Percentiles rank a stretch among this genome's conserved stretches.
Conservation (phyloP, 1,284 basidiomycete genomes). For the Ganoderma meredithae region DNA sequence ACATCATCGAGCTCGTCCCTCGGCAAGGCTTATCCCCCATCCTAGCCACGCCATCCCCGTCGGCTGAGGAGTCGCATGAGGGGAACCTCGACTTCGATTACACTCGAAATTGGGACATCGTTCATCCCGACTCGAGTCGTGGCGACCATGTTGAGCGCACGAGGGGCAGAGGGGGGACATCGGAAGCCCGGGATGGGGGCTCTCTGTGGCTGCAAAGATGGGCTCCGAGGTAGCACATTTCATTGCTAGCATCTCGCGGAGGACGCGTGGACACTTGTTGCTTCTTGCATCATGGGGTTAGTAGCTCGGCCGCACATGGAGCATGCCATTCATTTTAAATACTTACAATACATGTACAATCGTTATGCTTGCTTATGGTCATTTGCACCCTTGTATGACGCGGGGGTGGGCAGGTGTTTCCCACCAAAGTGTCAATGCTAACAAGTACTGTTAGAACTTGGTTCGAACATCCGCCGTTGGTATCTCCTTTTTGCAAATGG, state of each 20-base stretch:
- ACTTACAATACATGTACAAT: not conserved
- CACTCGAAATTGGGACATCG: slow-evolving; percentile 2
- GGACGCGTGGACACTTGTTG: not conserved
- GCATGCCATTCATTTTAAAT: not conserved
- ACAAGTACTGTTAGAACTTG: too few relatives aligned
- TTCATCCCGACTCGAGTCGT: not conserved
- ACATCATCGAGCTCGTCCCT: slow-evolving; percentile 22
- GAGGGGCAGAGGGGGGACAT: slow-evolving; percentile 4
- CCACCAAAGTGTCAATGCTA: not conserved
- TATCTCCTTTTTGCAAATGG: not conserved
- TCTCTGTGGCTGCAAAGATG: slow-evolving; percentile 8
- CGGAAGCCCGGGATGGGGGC: slow-evolving; percentile 6
- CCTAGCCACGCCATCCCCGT: not conserved
- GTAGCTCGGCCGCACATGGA: not conserved
- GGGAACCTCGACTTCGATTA: not conserved
- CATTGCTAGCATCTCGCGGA: not conserved
- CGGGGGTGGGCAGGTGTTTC: not conserved
- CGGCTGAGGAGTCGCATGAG: not conserved
- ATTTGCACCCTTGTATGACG: not conserved
- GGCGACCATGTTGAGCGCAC: not conserved
- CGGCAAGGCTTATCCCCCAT: not conserved
- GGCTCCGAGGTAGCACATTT: slow-evolving; percentile 1
- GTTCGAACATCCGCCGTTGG: not conserved
- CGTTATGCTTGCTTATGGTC: not conserved
- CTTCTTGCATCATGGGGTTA: not conserved